Evolutionary conservation across 495 filamentous ascomycete species (phyloP).

Genomic region (Hypoxylon lienhwacheense): DNA sequence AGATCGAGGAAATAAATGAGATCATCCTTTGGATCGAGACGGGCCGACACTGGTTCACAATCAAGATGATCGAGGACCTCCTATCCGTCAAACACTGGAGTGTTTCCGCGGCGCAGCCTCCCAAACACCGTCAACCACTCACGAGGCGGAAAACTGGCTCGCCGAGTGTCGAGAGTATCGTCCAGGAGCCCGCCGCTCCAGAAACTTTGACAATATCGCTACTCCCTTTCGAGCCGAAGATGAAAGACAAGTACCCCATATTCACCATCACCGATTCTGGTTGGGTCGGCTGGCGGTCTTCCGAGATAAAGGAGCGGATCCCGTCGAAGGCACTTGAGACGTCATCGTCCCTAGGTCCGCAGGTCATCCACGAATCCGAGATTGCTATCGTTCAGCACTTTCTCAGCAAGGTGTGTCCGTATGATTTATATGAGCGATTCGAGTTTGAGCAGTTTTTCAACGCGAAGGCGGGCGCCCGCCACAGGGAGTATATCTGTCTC

Average conservation of each 20-base stretch:
- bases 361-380: constrained; percentile 43
- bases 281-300: constrained; percentile 29
- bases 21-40: constrained; percentile 45
- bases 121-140: background rate
- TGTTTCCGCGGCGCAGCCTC: background rate
- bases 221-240: constrained; percentile 41
- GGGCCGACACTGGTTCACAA: constrained; percentile 36
- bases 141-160: constrained; percentile 23
- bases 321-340: constrained; percentile 13
- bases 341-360: constrained; percentile 3
- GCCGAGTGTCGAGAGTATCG: constrained; percentile 1
- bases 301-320: constrained; percentile 30
- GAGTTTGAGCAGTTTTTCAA: constrained; percentile 45
- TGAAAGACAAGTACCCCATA: constrained; percentile 43
- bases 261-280: constrained; percentile 40
- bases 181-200: constrained; percentile 11
- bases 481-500: constrained; percentile 34
- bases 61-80: constrained; percentile 31
- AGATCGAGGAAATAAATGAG: constrained; percentile 47
- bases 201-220: constrained; percentile 34
- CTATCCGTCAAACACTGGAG: constrained; percentile 33
- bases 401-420: constrained; percentile 41
- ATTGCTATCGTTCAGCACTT: constrained; percentile 43
- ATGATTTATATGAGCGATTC: constrained; percentile 39
- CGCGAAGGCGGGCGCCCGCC: constrained; percentile 36